Evolutionary conservation across 78 protist genomes (phyloP).

Genomic region (Dictyostelium purpureum): DNA sequence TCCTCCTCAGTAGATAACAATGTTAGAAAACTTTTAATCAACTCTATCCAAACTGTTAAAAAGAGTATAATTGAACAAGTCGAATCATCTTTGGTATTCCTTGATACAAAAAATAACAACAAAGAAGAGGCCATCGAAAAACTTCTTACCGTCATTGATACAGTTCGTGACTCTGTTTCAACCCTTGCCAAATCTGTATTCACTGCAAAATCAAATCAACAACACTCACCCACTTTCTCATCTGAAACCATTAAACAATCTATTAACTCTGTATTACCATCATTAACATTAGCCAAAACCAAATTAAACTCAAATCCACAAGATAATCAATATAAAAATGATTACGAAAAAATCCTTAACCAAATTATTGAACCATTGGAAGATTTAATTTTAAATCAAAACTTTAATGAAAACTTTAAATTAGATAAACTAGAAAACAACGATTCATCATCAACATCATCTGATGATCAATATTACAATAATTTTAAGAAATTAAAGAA

Average conservation of each 20-base stretch:
- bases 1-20: slow-evolving; percentile 2
- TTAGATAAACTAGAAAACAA: background rate
- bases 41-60: slow-evolving; percentile 12
- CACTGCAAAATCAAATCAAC: background rate
- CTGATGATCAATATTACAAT: background rate
- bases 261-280: slow-evolving; percentile 26
- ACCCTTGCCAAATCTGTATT: slow-evolving; percentile 5
- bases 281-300: slow-evolving; percentile 1
- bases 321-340: background rate
- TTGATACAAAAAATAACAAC: slow-evolving; percentile 3
- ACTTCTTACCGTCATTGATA: slow-evolving; percentile 20
- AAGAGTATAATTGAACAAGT: slow-evolving; percentile 29
- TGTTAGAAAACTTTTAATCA: background rate
- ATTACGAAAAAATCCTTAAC: background rate
- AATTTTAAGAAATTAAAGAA: background rate
- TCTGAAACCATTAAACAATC: slow-evolving; percentile 9
- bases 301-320: slow-evolving; percentile 15
- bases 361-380: slow-evolving; percentile 29
- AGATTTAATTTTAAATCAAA: background rate
- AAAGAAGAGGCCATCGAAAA: background rate
- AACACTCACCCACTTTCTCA: background rate
- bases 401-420: background rate
- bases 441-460: background rate
- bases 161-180: slow-evolving; percentile 36
- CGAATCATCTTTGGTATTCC: background rate